Base-by-base conservation (phyloP, 306 rosid genomes). In the Inga leiocalycina region DNA sequence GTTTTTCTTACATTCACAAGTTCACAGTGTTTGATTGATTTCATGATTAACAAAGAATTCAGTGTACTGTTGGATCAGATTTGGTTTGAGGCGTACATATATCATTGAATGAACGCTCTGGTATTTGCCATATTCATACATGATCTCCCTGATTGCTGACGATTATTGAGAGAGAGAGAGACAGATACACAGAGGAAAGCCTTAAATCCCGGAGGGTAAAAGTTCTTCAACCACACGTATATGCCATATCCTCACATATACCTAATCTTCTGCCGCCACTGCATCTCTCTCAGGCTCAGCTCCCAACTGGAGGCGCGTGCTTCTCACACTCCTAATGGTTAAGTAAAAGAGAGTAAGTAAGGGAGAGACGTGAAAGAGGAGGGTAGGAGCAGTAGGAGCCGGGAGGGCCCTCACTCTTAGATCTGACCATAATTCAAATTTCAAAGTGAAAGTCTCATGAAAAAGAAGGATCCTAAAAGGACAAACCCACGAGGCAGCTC, bases 401-500 rank as follows among this genome's bases (percentile, higher is more conserved):
- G 14, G 54, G 66, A 62, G 30, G 32, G 30, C 74, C n/a, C 74
- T 70, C 74, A 41, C 74, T 70, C 74, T 70, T 41, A 41, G 52
- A 11, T 41, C 32, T 70, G 74, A 41, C 51, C 74, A 10, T 15
- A 15, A 52, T 52, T 17, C 20, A 52, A 32, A 27, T 27, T 27
- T 27, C 30, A 27, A 17, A 52, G 59, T 17, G 22, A 22, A 52
- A 52, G 19, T 52, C 8, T 19, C 19, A 17, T 67, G 43, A 39
- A 16, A 3, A 7, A 15, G 11, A 15, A 80, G 70, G 64, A 74
- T 81, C 77, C 81, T 79, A 57, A 85, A 80, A 87, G 48, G 89
- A 80, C 88, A 90, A 86, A 70, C 86, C 88, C 93, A 89, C 86
- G 88, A 80, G 88, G 62, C 27, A 7, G 4, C 1, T 13, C 24